Evolutionary conservation across 78 protist species (phyloP), one percentile per base, ranked within the genome.

Genomic region (Diacronema lutheri): DNA sequence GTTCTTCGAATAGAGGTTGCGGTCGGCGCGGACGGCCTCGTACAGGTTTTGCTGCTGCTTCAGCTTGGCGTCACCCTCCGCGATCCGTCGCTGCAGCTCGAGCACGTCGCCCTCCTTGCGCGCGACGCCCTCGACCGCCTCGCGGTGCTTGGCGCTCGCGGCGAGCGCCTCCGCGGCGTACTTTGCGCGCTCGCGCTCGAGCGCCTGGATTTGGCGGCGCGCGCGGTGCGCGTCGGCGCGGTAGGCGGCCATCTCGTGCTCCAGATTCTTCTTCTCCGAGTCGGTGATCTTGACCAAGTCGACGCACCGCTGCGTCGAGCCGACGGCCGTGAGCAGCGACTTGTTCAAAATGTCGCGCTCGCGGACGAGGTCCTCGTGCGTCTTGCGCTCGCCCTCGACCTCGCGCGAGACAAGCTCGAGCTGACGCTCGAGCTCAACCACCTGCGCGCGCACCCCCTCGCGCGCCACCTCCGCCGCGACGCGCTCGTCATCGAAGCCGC

Each of bases 1-100:
- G 79, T 93, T 94, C 90, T 94, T 92, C 56, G 90, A 81, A 87
- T 91, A 92, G 60, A 94, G 73, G 73, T 92, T 94, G 25, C 98
- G 81, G 65, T 94, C 98, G 1, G 93, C 31, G 6, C 97, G 93
- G 38, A 94, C 97, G 44, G 85, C 83, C 81, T 96, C 97, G 84
- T 96, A 94, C 37, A 93, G 84, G 33, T 29, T 62, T 86, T 92
- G 92, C 90, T 96, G 97, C 88, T 86, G 93, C 77, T 85, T 88
- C 64, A 94, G 91, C 88, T 87, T 85, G 66, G 46, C 72, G 86
- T 93, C 90, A 0, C 78, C 87, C 58, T 92, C 96, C 19, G 74
- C 88, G 68, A 93, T 86, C 85, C 78, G n/a, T 88, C 93, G 92
- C 83, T 94, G 89, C 19, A 89, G 61, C 64, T 94, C 96, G 37